Evolutionary conservation across 768 basidiomycete species (phyloP).

Genomic region (Tephrocybe sp.): DNA sequence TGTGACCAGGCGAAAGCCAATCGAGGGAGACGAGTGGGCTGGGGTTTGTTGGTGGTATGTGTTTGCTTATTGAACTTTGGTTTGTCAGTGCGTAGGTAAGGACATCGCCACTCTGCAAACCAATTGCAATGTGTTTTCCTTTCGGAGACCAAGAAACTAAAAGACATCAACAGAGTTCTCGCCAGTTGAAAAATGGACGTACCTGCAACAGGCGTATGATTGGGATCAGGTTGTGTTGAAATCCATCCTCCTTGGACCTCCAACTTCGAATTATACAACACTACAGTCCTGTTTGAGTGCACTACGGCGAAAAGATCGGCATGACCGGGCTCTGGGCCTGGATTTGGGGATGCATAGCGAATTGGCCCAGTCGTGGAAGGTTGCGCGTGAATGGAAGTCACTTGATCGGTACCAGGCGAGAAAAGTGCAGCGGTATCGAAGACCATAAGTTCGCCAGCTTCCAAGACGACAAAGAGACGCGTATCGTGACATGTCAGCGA

Average conservation of each 20-base stretch:
- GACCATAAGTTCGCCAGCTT: constrained; percentile 55
- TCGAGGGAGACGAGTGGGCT: constrained; percentile 48
- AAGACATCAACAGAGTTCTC: constrained; percentile 2
- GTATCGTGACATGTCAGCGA: constrained; percentile 59
- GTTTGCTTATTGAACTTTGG: constrained; percentile 51
- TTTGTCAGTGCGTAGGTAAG: constrained; percentile 61
- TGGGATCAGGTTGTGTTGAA: constrained; percentile 32
- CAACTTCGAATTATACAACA: constrained; percentile 56
- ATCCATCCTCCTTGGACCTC: constrained; percentile 56
- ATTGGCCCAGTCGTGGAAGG: constrained; percentile 41
- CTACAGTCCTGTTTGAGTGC: constrained; percentile 44
- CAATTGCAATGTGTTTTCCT: constrained; percentile 81
- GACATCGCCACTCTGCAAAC: constrained; percentile 67
- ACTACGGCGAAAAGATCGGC: constrained; percentile 61
- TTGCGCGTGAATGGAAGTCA: constrained; percentile 49
- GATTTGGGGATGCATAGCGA: constrained; percentile 62
- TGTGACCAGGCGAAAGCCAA: constrained; percentile 68
- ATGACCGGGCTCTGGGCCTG: constrained; percentile 49
- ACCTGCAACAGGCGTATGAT: constrained; percentile 59
- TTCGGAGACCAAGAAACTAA: constrained; percentile 84
- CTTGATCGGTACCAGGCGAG: constrained; percentile 36
- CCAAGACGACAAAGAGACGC: constrained; percentile 55
- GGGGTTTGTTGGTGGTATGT: constrained; percentile 56
- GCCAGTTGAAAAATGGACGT: constrained; percentile 21
- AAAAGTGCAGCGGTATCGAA: constrained; percentile 57